These are phyloP conservation scores for Discostella stelligera DNA, from an alignment of 352 stramenopile species.

Conservation along the genomic window DNA sequence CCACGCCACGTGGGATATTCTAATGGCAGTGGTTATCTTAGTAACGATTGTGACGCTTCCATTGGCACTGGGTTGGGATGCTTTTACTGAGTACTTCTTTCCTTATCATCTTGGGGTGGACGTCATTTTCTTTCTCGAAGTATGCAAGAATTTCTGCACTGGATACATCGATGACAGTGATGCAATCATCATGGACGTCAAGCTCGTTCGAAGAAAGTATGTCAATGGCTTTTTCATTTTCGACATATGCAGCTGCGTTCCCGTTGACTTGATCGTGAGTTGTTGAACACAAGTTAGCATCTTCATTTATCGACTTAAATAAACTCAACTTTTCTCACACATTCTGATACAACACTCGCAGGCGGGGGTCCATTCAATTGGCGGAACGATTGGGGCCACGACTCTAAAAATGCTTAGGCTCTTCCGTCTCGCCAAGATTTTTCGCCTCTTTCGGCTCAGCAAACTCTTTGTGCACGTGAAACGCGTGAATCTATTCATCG, in stretches of 20 bases:
- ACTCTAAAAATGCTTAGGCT: slow-evolving; percentile 64
- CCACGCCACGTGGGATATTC: slow-evolving; percentile 66
- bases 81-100: slow-evolving; percentile 54
- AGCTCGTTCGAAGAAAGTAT: slow-evolving; percentile 65
- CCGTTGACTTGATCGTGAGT: slow-evolving; percentile 56
- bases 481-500: slow-evolving; percentile 37
- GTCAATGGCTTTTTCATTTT: slow-evolving; percentile 67
- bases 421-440: slow-evolving; percentile 62
- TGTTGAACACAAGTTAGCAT: not conserved
- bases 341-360: not conserved
- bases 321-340: not conserved
- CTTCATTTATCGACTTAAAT: not conserved
- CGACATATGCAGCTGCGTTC: slow-evolving; percentile 65
- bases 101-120: slow-evolving; percentile 70
- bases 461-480: slow-evolving; percentile 64
- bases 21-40: slow-evolving; percentile 63
- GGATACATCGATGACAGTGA: slow-evolving; percentile 71
- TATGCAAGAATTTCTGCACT: slow-evolving; percentile 79
- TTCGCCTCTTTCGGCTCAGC: slow-evolving; percentile 67
- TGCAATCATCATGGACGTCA: slow-evolving; percentile 60
- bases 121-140: slow-evolving; percentile 74
- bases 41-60: slow-evolving; percentile 66
- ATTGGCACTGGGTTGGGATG: slow-evolving; percentile 67
- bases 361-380: slow-evolving; percentile 42
- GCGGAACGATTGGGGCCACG: slow-evolving; percentile 42